Base-by-base conservation (phyloP, 176 grass and related monocot species). In the Avena eriantha region DNA sequence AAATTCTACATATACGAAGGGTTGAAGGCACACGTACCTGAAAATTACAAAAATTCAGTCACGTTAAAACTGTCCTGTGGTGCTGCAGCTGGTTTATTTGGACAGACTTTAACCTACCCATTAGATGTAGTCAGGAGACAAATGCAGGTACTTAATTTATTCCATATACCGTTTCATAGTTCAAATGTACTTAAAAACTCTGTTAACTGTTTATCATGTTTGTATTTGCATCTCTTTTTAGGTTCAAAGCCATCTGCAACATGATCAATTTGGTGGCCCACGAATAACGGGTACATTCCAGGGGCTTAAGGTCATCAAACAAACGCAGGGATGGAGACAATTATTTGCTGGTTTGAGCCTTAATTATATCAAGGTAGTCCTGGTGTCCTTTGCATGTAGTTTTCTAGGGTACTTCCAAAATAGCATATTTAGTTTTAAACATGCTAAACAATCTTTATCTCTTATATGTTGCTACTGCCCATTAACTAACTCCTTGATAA, bases 1-100 rank as follows among this genome's bases (percentile, higher is more conserved):
- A 98, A 98, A 78, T 98, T 98, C 86, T 98, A 98, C 84, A 98
- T 98, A 82, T 98, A 94, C 14, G 96, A 96, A 92, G 96, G 95
- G 43, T 84, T 98, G 59, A 96, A 98, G 84, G 80, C 82, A 55
- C 89, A 87, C 7, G 90, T 98, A 81, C 93, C 96, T 86, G 90
- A 96, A 24, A 88, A 98, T 80, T 96, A 96, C 84, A 93, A 88
- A 79, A 98, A 87, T 73, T 98, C 93, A 45, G 93, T 98, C 47
- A 80, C 80, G 67, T 64, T 98, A 80, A 92, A 91, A 67, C 87
- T 98, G 18, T 84, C 96, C 43, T 98, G 96, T 45, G 96, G 93
- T 73, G 96, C 96, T 46, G 86, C 94, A 90, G 93, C 96, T 91
- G 96, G 96, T 91, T 91, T 98, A 82, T 98, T 98, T 87, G 93